phyloP scores from a whole-genome alignment of 2,329 filamentous ascomycete genomes.

The Aspergillus sp. region DNA sequence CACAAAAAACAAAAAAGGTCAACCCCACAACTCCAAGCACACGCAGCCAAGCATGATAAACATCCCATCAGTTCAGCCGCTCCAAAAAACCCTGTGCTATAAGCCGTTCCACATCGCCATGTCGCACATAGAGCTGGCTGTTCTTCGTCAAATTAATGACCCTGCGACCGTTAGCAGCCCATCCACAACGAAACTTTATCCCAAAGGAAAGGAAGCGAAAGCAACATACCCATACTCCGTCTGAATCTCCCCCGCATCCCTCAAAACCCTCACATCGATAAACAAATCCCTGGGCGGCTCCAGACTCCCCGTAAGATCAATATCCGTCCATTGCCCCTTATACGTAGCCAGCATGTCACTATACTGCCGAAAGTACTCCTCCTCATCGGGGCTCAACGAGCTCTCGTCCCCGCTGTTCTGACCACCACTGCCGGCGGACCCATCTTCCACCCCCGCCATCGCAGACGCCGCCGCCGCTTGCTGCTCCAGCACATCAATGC shows the following conservation, averaged over 20 bases:
- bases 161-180: conserved; percentile 49
- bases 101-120: conserved; percentile 90
- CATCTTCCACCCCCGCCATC: conserved; percentile 25
- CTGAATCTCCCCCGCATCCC: conserved; percentile 97
- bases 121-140: conserved; percentile 94
- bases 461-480: conserved; percentile 54
- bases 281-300: conserved; percentile 95
- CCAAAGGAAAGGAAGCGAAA: background rate
- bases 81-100: conserved; percentile 95
- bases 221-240: conserved; percentile 88
- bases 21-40: background rate
- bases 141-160: conserved; percentile 97
- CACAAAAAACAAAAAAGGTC: conserved; percentile 5
- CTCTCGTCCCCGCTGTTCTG: conserved; percentile 53
- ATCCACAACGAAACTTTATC: background rate
- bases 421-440: conserved; percentile 2
- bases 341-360: conserved; percentile 90
- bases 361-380: conserved; percentile 92
- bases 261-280: conserved; percentile 92
- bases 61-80: conserved; percentile 67
- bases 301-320: conserved; percentile 89
- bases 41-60: background rate
- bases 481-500: conserved; percentile 75
- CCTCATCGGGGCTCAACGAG: conserved; percentile 90
- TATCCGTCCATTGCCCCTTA: conserved; percentile 97